A percentile compares a stretch with the other conserved stretches of the same genome.
phyloP scores from a whole-genome alignment of 169 alveolate species.

The Plasmodium blacklocki region DNA sequence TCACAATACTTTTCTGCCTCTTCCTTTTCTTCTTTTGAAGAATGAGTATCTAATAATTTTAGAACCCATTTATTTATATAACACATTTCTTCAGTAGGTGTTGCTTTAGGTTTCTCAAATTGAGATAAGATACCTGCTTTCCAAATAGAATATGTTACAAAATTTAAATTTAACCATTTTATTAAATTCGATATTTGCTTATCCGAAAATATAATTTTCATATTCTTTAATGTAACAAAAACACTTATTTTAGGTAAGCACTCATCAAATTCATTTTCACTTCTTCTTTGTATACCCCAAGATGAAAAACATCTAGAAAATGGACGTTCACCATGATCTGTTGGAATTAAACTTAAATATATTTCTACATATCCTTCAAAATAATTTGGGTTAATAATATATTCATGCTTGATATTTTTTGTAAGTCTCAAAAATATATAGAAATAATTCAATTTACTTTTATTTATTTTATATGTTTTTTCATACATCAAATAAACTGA shows the following conservation, averaged over 20 bases:
- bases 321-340: constrained; percentile 74
- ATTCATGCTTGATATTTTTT: constrained; percentile 75
- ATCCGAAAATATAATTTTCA: constrained; percentile 69
- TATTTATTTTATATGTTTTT: constrained; percentile 70
- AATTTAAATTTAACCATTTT: constrained; percentile 63
- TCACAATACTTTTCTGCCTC: constrained; percentile 67
- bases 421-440: constrained; percentile 55
- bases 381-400: constrained; percentile 52
- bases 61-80: constrained; percentile 74
- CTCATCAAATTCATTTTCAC: constrained; percentile 69
- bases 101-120: constrained; percentile 66
- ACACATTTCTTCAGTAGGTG: constrained; percentile 55
- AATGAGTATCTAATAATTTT: constrained; percentile 52
- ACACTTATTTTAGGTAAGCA: constrained; percentile 73
- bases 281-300: constrained; percentile 76
- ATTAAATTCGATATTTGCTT: constrained; percentile 60
- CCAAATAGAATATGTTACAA: constrained; percentile 47
- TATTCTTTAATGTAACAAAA: constrained; percentile 65
- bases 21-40: constrained; percentile 60
- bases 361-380: constrained; percentile 77
- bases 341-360: constrained; percentile 72
- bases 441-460: constrained; percentile 44
- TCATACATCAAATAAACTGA: constrained; percentile 72
- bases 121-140: constrained; percentile 69
- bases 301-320: constrained; percentile 76